These are phyloP conservation scores for Themeda triandra DNA, from an alignment of 176 grass and related monocot genomes.

Conservation along the genomic window DNA sequence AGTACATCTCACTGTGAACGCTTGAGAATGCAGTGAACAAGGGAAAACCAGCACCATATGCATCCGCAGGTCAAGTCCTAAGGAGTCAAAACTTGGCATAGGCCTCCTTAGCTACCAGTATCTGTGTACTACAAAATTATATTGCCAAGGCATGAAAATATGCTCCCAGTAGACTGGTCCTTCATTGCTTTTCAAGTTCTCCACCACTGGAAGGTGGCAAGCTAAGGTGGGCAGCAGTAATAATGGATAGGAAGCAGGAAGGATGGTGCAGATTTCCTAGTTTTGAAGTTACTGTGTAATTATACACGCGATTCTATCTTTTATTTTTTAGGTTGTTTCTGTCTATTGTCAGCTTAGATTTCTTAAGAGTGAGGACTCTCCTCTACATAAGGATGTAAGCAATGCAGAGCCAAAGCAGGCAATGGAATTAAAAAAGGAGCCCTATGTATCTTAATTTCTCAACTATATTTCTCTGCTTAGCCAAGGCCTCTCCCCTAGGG, in stretches of 20 bases:
- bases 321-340: background rate
- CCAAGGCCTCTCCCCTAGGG: background rate
- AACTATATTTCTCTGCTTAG: background rate
- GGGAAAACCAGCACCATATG: background rate
- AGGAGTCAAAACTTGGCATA: background rate
- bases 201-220: background rate
- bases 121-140: background rate
- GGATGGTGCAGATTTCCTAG: background rate
- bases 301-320: background rate
- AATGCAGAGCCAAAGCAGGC: background rate
- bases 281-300: background rate
- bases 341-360: background rate
- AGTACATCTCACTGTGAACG: background rate
- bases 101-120: background rate
- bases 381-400: background rate
- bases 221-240: background rate
- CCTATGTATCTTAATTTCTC: background rate
- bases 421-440: background rate
- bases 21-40: background rate
- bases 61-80: background rate
- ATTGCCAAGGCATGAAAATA: background rate
- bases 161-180: background rate
- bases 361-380: background rate
- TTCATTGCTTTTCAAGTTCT: conserved; percentile 5
- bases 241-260: background rate